Percentiles rank a stretch among this genome's conserved stretches.
Conservation (phyloP, 140 eudicot species). For the Flaveria floridana region DNA sequence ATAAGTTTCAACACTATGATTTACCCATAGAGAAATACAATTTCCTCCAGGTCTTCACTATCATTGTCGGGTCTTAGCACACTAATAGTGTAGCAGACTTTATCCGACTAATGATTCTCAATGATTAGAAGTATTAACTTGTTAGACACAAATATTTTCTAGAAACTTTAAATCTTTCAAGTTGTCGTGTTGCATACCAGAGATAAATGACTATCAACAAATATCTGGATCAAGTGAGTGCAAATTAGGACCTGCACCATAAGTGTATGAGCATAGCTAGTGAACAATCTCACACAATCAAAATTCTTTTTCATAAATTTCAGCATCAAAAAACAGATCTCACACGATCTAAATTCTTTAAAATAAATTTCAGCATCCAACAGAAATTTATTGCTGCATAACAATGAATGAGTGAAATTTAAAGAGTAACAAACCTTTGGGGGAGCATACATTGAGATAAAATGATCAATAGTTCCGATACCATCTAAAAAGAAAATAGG, state of each 20-base stretch:
- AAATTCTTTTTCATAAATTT: no score
- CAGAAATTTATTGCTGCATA: neutral
- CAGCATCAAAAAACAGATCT: neutral
- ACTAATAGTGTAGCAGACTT: conserved; percentile 88
- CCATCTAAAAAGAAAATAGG: conserved; percentile 57
- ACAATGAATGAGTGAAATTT: neutral
- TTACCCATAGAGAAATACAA: conserved; percentile 79
- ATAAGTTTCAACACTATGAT: neutral
- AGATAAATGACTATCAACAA: conserved; percentile 52
- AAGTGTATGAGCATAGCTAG: neutral
- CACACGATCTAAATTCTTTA: neutral
- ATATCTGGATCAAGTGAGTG: conserved; percentile 91
- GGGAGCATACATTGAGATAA: conserved; percentile 59
- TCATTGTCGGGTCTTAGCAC: conserved; percentile 70
- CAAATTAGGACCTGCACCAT: conserved; percentile 69
- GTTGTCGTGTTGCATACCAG: conserved; percentile 43
- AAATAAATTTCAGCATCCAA: neutral
- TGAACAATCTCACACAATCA: neutral
- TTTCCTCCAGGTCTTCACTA: conserved; percentile 58
- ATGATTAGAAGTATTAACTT: conserved; percentile 16
- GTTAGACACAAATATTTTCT: conserved; percentile 7
- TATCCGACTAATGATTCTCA: conserved; percentile 57
- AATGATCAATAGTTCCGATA: conserved; percentile 76
- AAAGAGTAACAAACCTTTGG: conserved; percentile 66
- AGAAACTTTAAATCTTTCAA: conserved; percentile 22